A percentile compares a stretch with the other conserved stretches of the same genome.
These are phyloP conservation scores for Arthroderma uncinatum DNA, from an alignment of 2,329 filamentous ascomycete species.

Conservation along the genomic window DNA sequence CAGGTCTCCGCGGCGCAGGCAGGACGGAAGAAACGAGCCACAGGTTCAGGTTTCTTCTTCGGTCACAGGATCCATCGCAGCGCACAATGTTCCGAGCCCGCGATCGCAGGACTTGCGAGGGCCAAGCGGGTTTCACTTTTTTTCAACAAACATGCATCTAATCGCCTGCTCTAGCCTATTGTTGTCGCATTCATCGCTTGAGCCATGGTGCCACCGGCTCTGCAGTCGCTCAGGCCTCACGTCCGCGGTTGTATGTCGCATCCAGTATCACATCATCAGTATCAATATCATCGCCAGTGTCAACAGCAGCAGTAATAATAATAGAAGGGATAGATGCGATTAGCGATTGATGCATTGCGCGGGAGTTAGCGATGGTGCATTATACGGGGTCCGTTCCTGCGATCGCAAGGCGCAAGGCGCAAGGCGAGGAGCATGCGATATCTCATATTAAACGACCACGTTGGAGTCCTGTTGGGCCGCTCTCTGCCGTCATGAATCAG, in stretches of 20 bases:
- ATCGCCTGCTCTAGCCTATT: conserved; percentile 2
- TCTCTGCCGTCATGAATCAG: not conserved
- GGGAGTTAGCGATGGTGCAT: not conserved
- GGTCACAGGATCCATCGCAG: conserved; percentile 14
- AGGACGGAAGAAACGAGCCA: not conserved
- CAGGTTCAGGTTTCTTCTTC: not conserved
- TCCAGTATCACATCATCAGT: not conserved
- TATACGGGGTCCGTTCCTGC: not conserved
- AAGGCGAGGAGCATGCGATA: not conserved
- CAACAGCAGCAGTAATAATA: not conserved
- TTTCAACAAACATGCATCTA: conserved; percentile 1
- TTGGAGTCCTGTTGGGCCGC: not conserved
- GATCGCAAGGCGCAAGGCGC: not conserved
- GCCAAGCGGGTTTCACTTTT: conserved; percentile 6
- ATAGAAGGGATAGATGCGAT: not conserved
- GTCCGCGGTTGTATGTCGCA: not conserved
- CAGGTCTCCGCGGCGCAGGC: not conserved
- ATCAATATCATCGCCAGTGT: not conserved
- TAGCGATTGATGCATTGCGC: not conserved
- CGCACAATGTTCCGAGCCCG: conserved; percentile 14
- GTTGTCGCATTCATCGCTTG: not conserved
- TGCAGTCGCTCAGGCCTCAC: not conserved
- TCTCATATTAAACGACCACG: not conserved
- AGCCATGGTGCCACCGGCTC: not conserved
- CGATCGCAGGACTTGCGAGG: conserved; percentile 6